Evolutionary conservation across 495 filamentous ascomycete species (phyloP).

Genomic region (Filosporella fistucella): DNA sequence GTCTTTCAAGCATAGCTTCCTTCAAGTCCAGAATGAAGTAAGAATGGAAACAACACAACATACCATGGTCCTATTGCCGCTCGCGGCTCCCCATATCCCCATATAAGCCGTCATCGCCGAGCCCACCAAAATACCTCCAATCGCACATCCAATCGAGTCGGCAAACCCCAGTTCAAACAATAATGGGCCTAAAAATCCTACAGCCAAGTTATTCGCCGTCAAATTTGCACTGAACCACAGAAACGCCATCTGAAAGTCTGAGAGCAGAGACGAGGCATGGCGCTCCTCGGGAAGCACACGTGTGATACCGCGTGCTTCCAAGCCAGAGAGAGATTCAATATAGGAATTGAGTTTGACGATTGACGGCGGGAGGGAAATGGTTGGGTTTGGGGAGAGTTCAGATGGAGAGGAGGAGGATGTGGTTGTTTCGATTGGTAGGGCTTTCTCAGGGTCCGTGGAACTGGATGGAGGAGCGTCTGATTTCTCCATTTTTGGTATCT

Average conservation of each 20-base stretch:
- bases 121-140: slow-evolving; percentile 57
- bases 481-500: too few species aligned
- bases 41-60: too few species aligned
- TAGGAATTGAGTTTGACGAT: neutral
- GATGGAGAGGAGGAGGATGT: neutral
- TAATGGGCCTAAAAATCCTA: slow-evolving; percentile 42
- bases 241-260: slow-evolving; percentile 3
- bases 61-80: slow-evolving; percentile 68
- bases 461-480: neutral
- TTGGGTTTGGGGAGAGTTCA: neutral
- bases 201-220: slow-evolving; percentile 2
- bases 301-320: neutral
- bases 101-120: slow-evolving; percentile 57
- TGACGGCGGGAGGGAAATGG: neutral
- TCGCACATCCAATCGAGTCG: slow-evolving; percentile 60
- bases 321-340: neutral
- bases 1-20: too few species aligned
- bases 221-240: slow-evolving; percentile 6
- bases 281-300: neutral
- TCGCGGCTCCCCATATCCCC: slow-evolving; percentile 62
- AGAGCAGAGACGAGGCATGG: neutral
- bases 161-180: slow-evolving; percentile 63
- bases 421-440: neutral
- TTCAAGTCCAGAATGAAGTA: too few species aligned
- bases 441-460: neutral